Conservation (phyloP, 202 grass and related monocot genomes). For the Bolboschoenoplectus hybrid region DNA sequence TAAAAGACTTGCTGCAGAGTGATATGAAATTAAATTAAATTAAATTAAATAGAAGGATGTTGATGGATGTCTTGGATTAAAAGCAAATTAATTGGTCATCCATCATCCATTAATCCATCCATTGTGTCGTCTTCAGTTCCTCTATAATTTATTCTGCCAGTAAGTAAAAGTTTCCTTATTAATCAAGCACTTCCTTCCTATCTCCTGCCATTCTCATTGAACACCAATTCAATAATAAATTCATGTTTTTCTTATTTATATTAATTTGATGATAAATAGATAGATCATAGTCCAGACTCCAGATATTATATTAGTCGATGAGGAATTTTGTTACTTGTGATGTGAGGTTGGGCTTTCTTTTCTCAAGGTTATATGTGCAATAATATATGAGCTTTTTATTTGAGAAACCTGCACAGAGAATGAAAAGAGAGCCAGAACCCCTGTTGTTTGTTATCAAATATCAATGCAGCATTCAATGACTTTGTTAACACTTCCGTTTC, state of each 20-base stretch:
- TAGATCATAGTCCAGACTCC: not conserved
- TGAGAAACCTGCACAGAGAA: not conserved
- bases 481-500: too few species aligned
- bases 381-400: not conserved
- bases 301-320: too few species aligned
- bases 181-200: not conserved
- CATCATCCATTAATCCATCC: not conserved
- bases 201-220: not conserved
- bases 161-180: not conserved
- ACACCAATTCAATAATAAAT: not conserved
- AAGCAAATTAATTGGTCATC: not conserved
- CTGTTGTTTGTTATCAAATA: not conserved
- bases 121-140: not conserved
- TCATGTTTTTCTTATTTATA: not conserved
- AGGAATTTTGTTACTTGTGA: not conserved
- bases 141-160: not conserved
- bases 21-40: not conserved
- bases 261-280: not conserved
- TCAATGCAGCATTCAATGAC: too few species aligned
- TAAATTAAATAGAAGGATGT: not conserved
- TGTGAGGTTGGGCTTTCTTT: too few species aligned
- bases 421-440: too few species aligned
- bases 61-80: conserved; percentile 14
- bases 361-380: not conserved
- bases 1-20: not conserved